Conservation (phyloP, 805 yeast species). For the Myxozyma melibiosi region DNA sequence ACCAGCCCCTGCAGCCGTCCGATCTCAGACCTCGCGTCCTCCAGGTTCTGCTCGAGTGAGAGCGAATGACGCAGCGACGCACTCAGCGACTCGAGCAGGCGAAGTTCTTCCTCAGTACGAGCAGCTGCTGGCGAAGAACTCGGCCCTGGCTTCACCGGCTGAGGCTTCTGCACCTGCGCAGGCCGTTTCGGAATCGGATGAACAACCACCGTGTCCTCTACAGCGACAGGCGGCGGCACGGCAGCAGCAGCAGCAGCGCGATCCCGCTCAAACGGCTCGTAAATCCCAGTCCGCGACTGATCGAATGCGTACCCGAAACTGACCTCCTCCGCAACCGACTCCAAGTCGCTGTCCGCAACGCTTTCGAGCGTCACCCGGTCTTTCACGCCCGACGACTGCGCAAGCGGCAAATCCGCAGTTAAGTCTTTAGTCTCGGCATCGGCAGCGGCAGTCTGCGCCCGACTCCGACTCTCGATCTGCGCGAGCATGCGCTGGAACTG, state of each 20-base stretch:
- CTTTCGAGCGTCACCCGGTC: background rate
- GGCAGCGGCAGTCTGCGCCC: background rate
- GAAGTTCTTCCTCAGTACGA: constrained; percentile 3
- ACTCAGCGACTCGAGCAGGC: constrained; percentile 10
- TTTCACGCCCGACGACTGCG: constrained; percentile 6
- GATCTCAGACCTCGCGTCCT: constrained; percentile 20
- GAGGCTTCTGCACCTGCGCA: background rate
- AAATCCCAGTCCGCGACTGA: background rate
- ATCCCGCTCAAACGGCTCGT: background rate
- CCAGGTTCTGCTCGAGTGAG: constrained; percentile 19
- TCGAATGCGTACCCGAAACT: background rate
- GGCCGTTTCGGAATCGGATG: constrained; percentile 1
- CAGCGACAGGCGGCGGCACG: background rate
- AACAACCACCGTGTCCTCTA: background rate
- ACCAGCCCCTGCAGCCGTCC: constrained; percentile 12
- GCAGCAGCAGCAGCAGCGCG: no score
- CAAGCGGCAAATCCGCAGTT: constrained; percentile 3
- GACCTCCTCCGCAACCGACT: background rate
- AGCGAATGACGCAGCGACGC: constrained; percentile 19
- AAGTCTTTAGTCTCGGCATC: background rate
- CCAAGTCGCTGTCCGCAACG: background rate
- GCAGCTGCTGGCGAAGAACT: no score
- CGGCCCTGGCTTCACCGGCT: no score
- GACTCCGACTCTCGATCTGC: constrained; percentile 1
- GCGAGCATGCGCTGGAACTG: background rate